Percentiles rank a stretch among this genome's conserved stretches.
phyloP scores from a whole-genome alignment of 345 rosid genomes.

The Salix arbutifolia region DNA sequence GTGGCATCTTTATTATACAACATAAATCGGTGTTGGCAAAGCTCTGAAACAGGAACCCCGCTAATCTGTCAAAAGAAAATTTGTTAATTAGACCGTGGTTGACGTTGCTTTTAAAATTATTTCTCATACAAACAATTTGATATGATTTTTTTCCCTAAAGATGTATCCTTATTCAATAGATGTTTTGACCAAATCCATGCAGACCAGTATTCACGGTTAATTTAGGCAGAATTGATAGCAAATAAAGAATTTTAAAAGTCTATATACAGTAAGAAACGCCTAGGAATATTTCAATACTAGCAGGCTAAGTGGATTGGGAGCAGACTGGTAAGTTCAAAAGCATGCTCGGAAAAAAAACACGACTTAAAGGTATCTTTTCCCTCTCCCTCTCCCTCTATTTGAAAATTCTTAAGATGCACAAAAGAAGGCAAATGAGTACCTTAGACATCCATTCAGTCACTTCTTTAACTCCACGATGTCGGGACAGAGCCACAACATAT shows the following conservation, averaged over 20 bases:
- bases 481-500: constrained; percentile 25
- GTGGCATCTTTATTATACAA: constrained; percentile 20
- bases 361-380: not conserved
- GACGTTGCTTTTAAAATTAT: not conserved
- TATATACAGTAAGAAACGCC: not conserved
- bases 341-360: not conserved
- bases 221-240: not conserved
- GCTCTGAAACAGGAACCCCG: constrained; percentile 17
- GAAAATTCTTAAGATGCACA: not conserved
- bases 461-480: constrained; percentile 28
- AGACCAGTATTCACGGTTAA: not conserved
- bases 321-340: not conserved
- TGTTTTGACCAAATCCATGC: not conserved
- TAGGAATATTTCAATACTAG: not conserved
- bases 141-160: not conserved
- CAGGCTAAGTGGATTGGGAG: not conserved
- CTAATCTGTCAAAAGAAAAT: constrained; percentile 17
- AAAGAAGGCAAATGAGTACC: constrained; percentile 7
- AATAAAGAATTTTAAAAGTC: not conserved
- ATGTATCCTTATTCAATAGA: not conserved
- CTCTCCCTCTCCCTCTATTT: not conserved
- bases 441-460: constrained; percentile 33
- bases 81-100: not conserved
- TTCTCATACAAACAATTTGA: not conserved
- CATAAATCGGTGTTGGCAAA: constrained; percentile 21